Conservation (phyloP, 2,329 filamentous ascomycete species). For the Talaromyces piceae region DNA sequence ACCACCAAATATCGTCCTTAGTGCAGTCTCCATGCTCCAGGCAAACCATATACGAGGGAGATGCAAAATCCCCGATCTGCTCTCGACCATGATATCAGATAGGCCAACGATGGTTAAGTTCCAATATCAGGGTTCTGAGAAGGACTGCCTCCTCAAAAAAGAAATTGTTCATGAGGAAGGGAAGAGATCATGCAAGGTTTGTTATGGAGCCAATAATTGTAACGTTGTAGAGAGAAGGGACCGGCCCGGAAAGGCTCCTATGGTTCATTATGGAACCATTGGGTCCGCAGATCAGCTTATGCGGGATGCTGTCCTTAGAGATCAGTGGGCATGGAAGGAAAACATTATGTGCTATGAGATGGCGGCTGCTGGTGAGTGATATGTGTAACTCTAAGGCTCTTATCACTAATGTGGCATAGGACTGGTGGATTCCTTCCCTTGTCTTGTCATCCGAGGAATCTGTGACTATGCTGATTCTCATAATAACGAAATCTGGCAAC, state of each 20-base stretch:
- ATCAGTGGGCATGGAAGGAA: slow-evolving; percentile 7
- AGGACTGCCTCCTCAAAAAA: slow-evolving; percentile 2
- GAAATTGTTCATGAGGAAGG: background rate
- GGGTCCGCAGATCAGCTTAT: slow-evolving; percentile 16
- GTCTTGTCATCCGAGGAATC: slow-evolving; percentile 11
- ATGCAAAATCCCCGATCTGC: background rate
- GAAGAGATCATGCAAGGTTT: background rate
- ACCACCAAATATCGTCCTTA: background rate
- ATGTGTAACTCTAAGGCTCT: background rate
- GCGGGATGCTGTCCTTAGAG: slow-evolving; percentile 13
- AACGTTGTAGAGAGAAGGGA: background rate
- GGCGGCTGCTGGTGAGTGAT: slow-evolving; percentile 5
- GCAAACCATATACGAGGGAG: background rate
- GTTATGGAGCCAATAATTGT: background rate
- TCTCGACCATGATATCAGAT: background rate
- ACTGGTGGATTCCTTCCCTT: slow-evolving; percentile 9
- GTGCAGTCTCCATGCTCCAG: background rate
- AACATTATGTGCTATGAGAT: slow-evolving; percentile 10
- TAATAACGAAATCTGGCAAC: slow-evolving; percentile 12
- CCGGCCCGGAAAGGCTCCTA: background rate
- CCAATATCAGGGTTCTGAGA: background rate
- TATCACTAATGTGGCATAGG: background rate
- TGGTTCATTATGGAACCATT: slow-evolving; percentile 17
- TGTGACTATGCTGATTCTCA: slow-evolving; percentile 13
- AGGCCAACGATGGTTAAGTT: background rate